These are phyloP conservation scores for Seiridium cupressi DNA, from an alignment of 2,329 filamentous ascomycete species.

Conservation along the genomic window DNA sequence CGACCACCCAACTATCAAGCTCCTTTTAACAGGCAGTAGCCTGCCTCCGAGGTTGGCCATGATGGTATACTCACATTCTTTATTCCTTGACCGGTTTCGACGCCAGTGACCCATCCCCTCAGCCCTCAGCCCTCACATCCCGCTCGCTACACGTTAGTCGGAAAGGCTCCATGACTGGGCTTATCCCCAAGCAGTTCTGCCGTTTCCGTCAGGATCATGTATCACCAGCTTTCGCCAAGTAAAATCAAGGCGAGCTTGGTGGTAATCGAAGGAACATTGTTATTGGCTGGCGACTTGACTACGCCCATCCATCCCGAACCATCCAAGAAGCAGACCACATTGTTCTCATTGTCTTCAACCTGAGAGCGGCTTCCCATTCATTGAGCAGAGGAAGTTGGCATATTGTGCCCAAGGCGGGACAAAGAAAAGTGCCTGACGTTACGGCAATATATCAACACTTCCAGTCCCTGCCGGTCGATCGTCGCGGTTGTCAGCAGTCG, in stretches of 20 bases:
- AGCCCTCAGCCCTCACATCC: background rate
- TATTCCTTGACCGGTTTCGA: background rate
- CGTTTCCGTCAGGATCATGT: slow-evolving; percentile 4
- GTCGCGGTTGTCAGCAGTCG: background rate
- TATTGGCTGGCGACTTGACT: background rate
- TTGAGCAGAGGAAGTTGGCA: too few relatives aligned
- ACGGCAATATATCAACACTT: background rate
- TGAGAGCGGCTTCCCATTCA: too few relatives aligned
- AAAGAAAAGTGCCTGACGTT: too few relatives aligned
- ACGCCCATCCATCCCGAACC: too few relatives aligned
- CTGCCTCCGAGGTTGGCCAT: background rate
- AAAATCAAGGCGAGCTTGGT: slow-evolving; percentile 4
- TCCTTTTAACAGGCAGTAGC: background rate
- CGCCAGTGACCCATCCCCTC: background rate
- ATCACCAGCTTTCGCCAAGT: slow-evolving; percentile 1
- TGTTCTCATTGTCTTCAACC: background rate
- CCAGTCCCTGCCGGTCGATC: background rate
- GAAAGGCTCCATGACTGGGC: background rate
- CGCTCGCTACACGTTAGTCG: background rate
- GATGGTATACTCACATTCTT: background rate
- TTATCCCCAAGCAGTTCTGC: background rate
- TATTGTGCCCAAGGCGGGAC: too few relatives aligned
- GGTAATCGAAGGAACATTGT: background rate
- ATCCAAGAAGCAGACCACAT: background rate
- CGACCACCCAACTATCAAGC: background rate